Evolutionary conservation across 345 rosid genomes (phyloP), one percentile per base, ranked within the genome.

Genomic region (Brassica incana): DNA sequence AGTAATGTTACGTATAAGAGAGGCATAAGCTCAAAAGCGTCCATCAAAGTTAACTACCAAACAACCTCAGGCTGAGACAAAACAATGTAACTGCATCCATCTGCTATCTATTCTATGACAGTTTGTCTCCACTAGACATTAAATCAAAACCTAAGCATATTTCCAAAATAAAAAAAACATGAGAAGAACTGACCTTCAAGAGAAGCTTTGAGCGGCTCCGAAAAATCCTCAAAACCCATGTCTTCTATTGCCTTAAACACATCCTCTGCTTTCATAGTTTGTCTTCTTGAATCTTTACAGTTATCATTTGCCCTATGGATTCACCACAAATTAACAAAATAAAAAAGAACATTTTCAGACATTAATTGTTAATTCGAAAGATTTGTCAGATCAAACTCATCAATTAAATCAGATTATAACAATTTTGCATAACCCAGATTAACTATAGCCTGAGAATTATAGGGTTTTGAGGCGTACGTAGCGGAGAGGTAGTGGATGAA

Each of bases 401-500:
- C 18, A 30, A 36, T 36, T 36, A 36, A 36, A 36, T 7, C 8
- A 36, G 9, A 36, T 35, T 66, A 23, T 8, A 65, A 38, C 6
- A 15, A 8, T 36, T 25, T 11, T 43, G 29, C 58, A 20, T 25
- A 48, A 66, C 56, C 64, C 50, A 74, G 32, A 56, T 54, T 36
- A 7, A 36, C 8, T 36, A 36, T 36, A 6, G 40, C 27, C 30
- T 20, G 52, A 68, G 58, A 70, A 0, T 69, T 75, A 67, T 23
- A 23, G 25, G 84, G 84, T 60, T 62, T 8, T 29, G 15, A 6
- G 58, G 77, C 77, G 69, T 74, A 90, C 92, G 92, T 88, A 73
- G 92, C 85, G 72, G 95, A 88, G 77, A 90, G 91, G 77, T 87
- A 86, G 85, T 90, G 95, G 66, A 90, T 90, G 85, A 90, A 90